Evolutionary conservation across 2,329 filamentous ascomycete species (phyloP), one percentile per base, ranked within the genome.

Genomic region (Meredithiella fracta): DNA sequence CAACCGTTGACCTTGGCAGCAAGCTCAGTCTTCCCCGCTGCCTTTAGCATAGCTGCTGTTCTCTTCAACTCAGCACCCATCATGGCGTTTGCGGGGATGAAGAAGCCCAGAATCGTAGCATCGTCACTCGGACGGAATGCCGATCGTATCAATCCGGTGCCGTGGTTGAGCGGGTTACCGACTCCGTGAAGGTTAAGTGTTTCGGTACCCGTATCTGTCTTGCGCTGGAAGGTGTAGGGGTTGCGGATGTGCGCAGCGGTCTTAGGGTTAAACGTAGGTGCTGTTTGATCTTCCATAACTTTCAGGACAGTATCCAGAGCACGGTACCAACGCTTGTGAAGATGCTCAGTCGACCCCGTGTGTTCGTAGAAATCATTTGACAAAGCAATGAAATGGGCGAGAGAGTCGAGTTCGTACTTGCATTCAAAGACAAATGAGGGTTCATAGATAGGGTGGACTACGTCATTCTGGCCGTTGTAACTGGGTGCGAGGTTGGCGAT

Each of bases 321-420:
- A 44, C 74, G 70, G 54, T 84, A 81, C 87, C 89, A 98, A 51
- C 91, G 78, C 4, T 75, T 67, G 2, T 79, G 90, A 38, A 97
- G 65, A 65, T 94, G 96, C 1, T 84, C 83, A 0, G 76, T 84
- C 0, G 86, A 91, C 1, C 76, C 76, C 0, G 88, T 94, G 64
- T 86, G 77, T 40, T 85, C 79, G 69, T 92, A 77, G 69, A 94
- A 97, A 62, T 95, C 82, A 63, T 95, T 96, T 17, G 77, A 79
- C 1, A 98, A 71, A 0, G 85, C 81, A 4, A 98, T 76, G 67
- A 98, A 98, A 65, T 94, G 84, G 0, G 90, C 92, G 0, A 98
- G 75, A 7, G 90, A 96, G 69, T 98, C 92, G 22, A 98, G 80
- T 71, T 98, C 92, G 69, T 97, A 98, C 70, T 98, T 98, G 78